A percentile compares a stretch with the other conserved stretches of the same genome.
Evolutionary conservation across 2,329 filamentous ascomycete species (phyloP).

Genomic region (Ustulina deusta): DNA sequence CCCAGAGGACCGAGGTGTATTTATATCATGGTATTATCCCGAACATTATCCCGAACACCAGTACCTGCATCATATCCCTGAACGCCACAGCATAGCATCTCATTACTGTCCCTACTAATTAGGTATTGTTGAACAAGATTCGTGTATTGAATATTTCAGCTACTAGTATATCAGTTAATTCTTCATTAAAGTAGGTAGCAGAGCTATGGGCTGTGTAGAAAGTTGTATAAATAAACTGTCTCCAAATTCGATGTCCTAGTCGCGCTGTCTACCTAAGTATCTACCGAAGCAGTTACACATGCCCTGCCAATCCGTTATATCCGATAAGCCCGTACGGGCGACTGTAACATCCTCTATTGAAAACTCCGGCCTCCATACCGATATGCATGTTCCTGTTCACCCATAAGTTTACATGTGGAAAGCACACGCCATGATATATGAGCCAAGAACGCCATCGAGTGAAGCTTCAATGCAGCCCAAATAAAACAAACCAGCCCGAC

Average conservation of each 20-base stretch:
- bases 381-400: slow-evolving; percentile 34
- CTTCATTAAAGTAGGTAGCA: not conserved
- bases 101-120: too few relatives aligned
- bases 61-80: not conserved
- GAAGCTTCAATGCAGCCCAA: slow-evolving; percentile 31
- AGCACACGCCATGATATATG: slow-evolving; percentile 30
- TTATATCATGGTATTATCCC: too few relatives aligned
- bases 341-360: slow-evolving; percentile 33
- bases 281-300: slow-evolving; percentile 32
- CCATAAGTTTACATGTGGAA: slow-evolving; percentile 36
- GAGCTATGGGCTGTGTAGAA: slow-evolving; percentile 9
- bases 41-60: too few relatives aligned
- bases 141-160: too few relatives aligned
- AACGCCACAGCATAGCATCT: not conserved
- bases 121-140: not conserved
- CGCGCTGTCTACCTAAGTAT: slow-evolving; percentile 27
- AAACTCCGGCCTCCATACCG: slow-evolving; percentile 30
- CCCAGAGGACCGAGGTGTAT: too few relatives aligned
- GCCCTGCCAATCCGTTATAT: slow-evolving; percentile 23
- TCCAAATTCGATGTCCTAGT: slow-evolving; percentile 20
- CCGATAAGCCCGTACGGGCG: slow-evolving; percentile 17
- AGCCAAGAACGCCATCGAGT: slow-evolving; percentile 32
- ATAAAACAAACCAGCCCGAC: slow-evolving; percentile 35
- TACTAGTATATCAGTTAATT: too few relatives aligned
- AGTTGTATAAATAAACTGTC: slow-evolving; percentile 22